phyloP scores from a whole-genome alignment of 495 filamentous ascomycete species.

The Penicillium dipodomyicola region DNA sequence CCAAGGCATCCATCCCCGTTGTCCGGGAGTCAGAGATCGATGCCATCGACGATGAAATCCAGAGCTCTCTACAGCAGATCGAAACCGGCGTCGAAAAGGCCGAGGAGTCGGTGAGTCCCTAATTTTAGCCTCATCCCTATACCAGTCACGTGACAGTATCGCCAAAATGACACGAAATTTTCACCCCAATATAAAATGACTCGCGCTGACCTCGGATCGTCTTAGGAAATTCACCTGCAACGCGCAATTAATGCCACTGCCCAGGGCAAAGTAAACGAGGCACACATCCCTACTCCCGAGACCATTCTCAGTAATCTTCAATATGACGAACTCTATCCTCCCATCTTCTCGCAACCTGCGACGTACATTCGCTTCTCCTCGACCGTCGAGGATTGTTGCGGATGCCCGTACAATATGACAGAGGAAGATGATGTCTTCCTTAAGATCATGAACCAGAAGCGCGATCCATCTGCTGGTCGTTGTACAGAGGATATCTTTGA shows the following conservation, averaged over 20 bases:
- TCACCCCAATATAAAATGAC: slow-evolving; percentile 17
- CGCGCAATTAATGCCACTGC: slow-evolving; percentile 78
- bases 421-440: slow-evolving; percentile 85
- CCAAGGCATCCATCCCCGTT: slow-evolving; percentile 80
- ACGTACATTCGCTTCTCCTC: slow-evolving; percentile 98
- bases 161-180: slow-evolving; percentile 32
- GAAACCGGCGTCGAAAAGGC: slow-evolving; percentile 95
- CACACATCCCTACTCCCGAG: slow-evolving; percentile 85
- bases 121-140: slow-evolving; percentile 41
- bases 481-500: slow-evolving; percentile 92
- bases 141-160: slow-evolving; percentile 55
- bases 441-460: slow-evolving; percentile 76
- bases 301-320: slow-evolving; percentile 67
- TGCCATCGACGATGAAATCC: slow-evolving; percentile 62
- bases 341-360: slow-evolving; percentile 72
- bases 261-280: slow-evolving; percentile 67
- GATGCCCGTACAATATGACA: slow-evolving; percentile 87
- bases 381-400: slow-evolving; percentile 91
- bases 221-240: slow-evolving; percentile 97
- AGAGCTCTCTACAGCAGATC: slow-evolving; percentile 69
- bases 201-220: slow-evolving; percentile 19
- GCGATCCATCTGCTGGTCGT: slow-evolving; percentile 50
- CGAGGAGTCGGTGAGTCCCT: slow-evolving; percentile 87
- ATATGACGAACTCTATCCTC: slow-evolving; percentile 86
- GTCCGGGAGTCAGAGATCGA: slow-evolving; percentile 90